These are phyloP conservation scores for Phytophthora idaei DNA, from an alignment of 352 stramenopile species.

Conservation along the genomic window DNA sequence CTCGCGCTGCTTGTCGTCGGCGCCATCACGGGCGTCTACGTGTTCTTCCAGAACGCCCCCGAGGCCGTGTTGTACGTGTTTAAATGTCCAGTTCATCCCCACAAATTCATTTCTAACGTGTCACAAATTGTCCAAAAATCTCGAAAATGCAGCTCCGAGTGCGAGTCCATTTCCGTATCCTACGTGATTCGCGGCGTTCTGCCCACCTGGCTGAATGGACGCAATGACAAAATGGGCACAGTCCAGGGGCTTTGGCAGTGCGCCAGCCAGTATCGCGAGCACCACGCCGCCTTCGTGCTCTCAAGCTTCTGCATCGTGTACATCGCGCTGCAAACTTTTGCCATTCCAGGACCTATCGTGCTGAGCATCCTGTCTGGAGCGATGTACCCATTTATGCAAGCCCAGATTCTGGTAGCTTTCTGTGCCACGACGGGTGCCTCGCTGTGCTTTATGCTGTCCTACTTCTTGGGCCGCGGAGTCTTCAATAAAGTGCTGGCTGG, in stretches of 20 bases:
- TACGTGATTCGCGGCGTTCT: conserved; percentile 84
- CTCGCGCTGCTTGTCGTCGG: conserved; percentile 51
- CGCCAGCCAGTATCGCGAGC: conserved; percentile 76
- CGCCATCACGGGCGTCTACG: conserved; percentile 54
- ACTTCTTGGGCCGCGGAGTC: conserved; percentile 78
- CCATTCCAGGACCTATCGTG: conserved; percentile 87
- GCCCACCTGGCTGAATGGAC: conserved; percentile 77
- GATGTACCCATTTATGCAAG: conserved; percentile 85
- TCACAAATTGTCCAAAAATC: conserved; percentile 4
- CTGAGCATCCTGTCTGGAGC: conserved; percentile 88
- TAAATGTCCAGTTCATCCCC: neutral
- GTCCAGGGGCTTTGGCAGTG: conserved; percentile 80
- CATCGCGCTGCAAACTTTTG: conserved; percentile 87
- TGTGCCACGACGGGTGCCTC: conserved; percentile 84
- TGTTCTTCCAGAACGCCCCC: conserved; percentile 74
- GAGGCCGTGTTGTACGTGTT: conserved; percentile 70
- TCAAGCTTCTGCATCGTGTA: conserved; percentile 88
- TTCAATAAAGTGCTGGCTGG: conserved; percentile 70
- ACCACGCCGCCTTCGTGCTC: conserved; percentile 76
- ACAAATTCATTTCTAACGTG: conserved; percentile 10
- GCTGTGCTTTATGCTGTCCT: conserved; percentile 86
- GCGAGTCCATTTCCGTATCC: conserved; percentile 69
- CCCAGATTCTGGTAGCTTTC: conserved; percentile 82
- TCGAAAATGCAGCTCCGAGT: conserved; percentile 50
- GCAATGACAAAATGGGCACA: conserved; percentile 87